Evolutionary conservation across 2,329 filamentous ascomycete species (phyloP).

Genomic region (Penicillium italicum): DNA sequence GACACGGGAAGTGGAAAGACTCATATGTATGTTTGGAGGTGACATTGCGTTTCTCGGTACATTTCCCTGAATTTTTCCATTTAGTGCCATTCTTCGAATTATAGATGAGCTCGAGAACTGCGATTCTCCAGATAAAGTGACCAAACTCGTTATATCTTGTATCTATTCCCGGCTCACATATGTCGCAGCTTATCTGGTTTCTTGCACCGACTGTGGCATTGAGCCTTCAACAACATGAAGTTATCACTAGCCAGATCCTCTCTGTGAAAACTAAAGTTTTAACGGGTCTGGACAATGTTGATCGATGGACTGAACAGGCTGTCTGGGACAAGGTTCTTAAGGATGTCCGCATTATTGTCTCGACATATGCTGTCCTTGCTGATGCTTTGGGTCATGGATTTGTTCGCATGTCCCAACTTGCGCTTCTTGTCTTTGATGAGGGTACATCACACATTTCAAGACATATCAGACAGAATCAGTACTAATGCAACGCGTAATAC

Average conservation of each 20-base stretch:
- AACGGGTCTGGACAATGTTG: constrained; percentile 64
- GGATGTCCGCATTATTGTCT: constrained; percentile 68
- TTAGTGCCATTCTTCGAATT: constrained; percentile 65
- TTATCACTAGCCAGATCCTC: constrained; percentile 59
- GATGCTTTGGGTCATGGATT: constrained; percentile 75
- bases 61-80: background rate
- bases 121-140: constrained; percentile 51
- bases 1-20: constrained; percentile 78
- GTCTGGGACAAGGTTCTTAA: constrained; percentile 66
- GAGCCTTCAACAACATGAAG: constrained; percentile 62
- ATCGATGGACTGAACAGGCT: constrained; percentile 65
- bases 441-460: constrained; percentile 47
- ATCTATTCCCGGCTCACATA: background rate
- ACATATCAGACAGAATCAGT: background rate
- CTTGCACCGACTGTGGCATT: constrained; percentile 66
- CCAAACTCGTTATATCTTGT: background rate
- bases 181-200: constrained; percentile 61
- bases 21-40: constrained; percentile 57
- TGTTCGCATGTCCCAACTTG: constrained; percentile 59
- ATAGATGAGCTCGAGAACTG: constrained; percentile 59
- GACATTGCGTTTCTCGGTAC: background rate
- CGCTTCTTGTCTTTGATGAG: constrained; percentile 79
- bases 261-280: constrained; percentile 58
- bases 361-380: constrained; percentile 69
- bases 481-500: background rate